These are phyloP conservation scores for Aureobasidium sp. DNA, from an alignment of 2,329 filamentous ascomycete genomes.

Conservation along the genomic window DNA sequence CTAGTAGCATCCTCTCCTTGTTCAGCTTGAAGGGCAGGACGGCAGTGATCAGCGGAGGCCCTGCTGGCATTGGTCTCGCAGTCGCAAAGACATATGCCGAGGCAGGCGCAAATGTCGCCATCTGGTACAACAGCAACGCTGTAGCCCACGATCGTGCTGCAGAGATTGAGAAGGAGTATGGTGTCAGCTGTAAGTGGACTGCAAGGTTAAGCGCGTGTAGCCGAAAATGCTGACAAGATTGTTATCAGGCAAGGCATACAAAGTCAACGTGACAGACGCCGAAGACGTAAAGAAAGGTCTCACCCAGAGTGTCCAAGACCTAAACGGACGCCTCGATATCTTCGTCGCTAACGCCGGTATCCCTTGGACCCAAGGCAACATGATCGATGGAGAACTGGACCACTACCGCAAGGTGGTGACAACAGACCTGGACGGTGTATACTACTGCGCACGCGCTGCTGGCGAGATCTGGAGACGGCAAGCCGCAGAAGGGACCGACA, in stretches of 20 bases:
- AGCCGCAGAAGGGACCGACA: slow-evolving; percentile 55
- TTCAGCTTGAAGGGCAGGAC: slow-evolving; percentile 29
- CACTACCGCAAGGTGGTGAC: slow-evolving; percentile 59
- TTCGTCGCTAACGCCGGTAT: slow-evolving; percentile 75
- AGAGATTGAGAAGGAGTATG: slow-evolving; percentile 26
- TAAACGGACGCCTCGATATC: slow-evolving; percentile 66
- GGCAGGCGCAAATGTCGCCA: slow-evolving; percentile 36
- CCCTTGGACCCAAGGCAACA: slow-evolving; percentile 59
- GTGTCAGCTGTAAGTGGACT: slow-evolving; percentile 24
- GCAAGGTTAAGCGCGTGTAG: neutral
- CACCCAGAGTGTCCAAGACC: slow-evolving; percentile 45
- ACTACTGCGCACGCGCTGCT: slow-evolving; percentile 65
- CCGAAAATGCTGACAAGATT: neutral
- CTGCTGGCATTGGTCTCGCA: slow-evolving; percentile 27
- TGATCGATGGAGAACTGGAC: slow-evolving; percentile 55
- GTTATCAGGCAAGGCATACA: slow-evolving; percentile 38
- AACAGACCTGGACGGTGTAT: slow-evolving; percentile 67
- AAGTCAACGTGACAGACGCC: slow-evolving; percentile 38
- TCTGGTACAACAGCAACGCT: slow-evolving; percentile 36
- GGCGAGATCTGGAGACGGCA: slow-evolving; percentile 62
- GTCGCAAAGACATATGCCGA: slow-evolving; percentile 28
- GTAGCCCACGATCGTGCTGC: slow-evolving; percentile 24
- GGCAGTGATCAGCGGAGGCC: slow-evolving; percentile 28
- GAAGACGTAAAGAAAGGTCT: slow-evolving; percentile 34
- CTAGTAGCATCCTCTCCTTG: slow-evolving; percentile 20